These are phyloP conservation scores for Evernia prunastri DNA, from an alignment of 495 filamentous ascomycete genomes.

Conservation along the genomic window DNA sequence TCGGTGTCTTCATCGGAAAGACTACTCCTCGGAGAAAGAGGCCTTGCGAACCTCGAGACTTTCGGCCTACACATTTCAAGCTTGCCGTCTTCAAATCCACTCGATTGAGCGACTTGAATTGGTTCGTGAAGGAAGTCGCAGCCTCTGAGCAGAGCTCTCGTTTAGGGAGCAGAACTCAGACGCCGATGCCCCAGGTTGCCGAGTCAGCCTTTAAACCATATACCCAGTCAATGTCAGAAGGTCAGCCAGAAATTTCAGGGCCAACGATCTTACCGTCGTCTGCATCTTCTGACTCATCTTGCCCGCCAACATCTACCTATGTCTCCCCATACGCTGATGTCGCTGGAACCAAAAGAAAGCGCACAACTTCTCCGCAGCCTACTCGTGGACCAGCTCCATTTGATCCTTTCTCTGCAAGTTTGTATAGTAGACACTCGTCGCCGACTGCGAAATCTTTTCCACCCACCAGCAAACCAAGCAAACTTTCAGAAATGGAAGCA, in stretches of 20 bases:
- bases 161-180: neutral
- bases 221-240: neutral
- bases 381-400: neutral
- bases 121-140: neutral
- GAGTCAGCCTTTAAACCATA: neutral
- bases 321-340: neutral
- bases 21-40: constrained; percentile 16
- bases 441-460: neutral
- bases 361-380: constrained; percentile 8
- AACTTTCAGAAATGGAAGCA: neutral
- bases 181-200: neutral
- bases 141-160: neutral
- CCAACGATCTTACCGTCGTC: neutral
- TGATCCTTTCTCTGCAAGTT: neutral
- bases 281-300: neutral
- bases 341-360: constrained; percentile 9
- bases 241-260: neutral
- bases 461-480: neutral
- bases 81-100: constrained; percentile 13
- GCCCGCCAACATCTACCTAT: neutral
- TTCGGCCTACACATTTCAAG: constrained; percentile 11
- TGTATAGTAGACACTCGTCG: neutral
- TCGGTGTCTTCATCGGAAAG: constrained; percentile 16
- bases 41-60: constrained; percentile 11
- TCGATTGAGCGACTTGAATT: constrained; percentile 9